Percentiles rank a stretch among this genome's conserved stretches.
Evolutionary conservation across 1,139 yeast genomes (phyloP).

Genomic region (Meyerozyma sp.): DNA sequence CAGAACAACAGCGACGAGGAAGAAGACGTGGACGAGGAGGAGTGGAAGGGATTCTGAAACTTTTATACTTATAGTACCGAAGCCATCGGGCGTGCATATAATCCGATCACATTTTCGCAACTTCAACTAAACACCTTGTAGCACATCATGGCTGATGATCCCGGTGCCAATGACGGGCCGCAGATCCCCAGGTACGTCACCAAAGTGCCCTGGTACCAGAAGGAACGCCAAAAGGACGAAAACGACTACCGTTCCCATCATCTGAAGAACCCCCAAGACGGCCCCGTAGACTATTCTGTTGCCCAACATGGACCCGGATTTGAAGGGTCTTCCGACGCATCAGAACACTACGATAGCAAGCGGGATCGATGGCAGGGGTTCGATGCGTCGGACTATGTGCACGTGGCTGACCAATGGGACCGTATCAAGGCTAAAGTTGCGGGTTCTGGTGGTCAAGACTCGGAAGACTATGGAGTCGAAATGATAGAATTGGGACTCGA

Average conservation of each 20-base stretch:
- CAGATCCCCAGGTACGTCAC: constrained; percentile 28
- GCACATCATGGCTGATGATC: constrained; percentile 4
- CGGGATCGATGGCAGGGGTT: constrained; percentile 80
- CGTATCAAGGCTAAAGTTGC: constrained; percentile 19
- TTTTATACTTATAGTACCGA: neutral
- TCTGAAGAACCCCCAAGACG: constrained; percentile 15
- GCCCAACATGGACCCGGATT: constrained; percentile 32
- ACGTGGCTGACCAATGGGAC: constrained; percentile 44
- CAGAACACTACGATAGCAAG: constrained; percentile 56
- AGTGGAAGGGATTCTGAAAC: constrained; percentile 45
- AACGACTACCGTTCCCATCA: constrained; percentile 21
- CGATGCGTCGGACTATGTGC: constrained; percentile 53
- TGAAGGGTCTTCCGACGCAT: constrained; percentile 30
- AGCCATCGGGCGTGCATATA: neutral
- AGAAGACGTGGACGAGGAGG: constrained; percentile 24
- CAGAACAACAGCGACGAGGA: constrained; percentile 12
- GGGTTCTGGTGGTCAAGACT: constrained; percentile 15
- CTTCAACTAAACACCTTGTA: no score
- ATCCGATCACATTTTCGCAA: neutral
- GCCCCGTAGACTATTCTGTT: constrained; percentile 23
- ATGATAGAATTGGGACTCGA: constrained; percentile 42
- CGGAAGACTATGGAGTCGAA: constrained; percentile 46
- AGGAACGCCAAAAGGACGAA: constrained; percentile 10
- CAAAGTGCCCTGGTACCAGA: constrained; percentile 27
- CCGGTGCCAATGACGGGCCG: constrained; percentile 9